Conservation (phyloP, 1,284 basidiomycete species). For the Microbotryum violaceum region DNA sequence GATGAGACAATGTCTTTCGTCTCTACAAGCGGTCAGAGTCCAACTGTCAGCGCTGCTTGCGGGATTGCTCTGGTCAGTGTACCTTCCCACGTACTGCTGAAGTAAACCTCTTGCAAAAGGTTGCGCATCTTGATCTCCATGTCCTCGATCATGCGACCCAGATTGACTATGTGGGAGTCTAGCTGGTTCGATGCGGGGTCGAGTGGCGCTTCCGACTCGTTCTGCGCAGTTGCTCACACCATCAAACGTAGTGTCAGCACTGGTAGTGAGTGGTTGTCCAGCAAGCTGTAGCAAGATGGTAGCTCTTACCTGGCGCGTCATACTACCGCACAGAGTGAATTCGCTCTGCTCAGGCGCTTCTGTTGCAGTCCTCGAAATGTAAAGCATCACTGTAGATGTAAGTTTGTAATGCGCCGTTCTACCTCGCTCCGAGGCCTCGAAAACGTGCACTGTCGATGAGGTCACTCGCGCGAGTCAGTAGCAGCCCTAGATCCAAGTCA, state of each 20-base stretch:
- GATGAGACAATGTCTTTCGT: conserved; percentile 91
- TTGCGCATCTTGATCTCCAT: conserved; percentile 99
- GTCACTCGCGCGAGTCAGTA: too few relatives aligned
- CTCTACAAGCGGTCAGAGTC: conserved; percentile 51
- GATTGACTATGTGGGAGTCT: conserved; percentile 82
- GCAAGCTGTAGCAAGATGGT: conserved; percentile 1
- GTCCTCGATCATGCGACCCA: conserved; percentile 91
- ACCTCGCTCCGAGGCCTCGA: conserved; percentile 83
- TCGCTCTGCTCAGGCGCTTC: conserved; percentile 46
- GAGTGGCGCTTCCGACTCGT: conserved; percentile 75
- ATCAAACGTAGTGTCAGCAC: too few relatives aligned
- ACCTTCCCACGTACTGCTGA: conserved; percentile 40
- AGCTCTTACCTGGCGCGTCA: conserved; percentile 79
- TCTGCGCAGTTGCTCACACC: conserved; percentile 45
- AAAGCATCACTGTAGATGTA: conserved; percentile 96
- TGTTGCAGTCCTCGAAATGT: conserved; percentile 56
- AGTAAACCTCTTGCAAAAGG: conserved; percentile 92
- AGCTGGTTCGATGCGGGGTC: conserved; percentile 24
- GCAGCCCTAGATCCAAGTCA: neutral
- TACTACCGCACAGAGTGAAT: conserved; percentile 82
- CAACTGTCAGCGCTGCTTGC: neutral
- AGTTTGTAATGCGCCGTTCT: conserved; percentile 92
- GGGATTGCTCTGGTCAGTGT: neutral
- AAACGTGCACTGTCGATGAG: conserved; percentile 67
- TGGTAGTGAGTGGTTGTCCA: too few relatives aligned